A percentile compares a stretch with the other conserved stretches of the same genome.
Evolutionary conservation across 352 stramenopile genomes (phyloP).

Genomic region (Phytophthora cryptogea): DNA sequence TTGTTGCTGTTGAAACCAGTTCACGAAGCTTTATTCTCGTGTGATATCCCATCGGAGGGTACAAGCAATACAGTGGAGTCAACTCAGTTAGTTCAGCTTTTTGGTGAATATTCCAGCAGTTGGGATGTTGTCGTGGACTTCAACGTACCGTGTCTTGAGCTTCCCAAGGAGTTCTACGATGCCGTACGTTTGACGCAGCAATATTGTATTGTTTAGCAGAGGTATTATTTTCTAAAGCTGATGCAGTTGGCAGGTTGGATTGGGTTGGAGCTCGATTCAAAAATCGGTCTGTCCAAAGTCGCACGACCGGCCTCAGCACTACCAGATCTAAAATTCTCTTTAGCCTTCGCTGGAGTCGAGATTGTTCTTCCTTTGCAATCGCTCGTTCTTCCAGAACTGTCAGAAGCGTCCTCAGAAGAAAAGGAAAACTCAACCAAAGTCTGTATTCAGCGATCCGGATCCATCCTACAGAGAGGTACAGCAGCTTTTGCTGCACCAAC

Average conservation of each 20-base stretch:
- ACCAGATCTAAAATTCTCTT: slow-evolving; percentile 50
- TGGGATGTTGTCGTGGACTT: slow-evolving; percentile 70
- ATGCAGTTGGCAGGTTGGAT: slow-evolving; percentile 59
- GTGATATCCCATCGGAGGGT: slow-evolving; percentile 1
- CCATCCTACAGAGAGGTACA: slow-evolving; percentile 60
- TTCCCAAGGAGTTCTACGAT: slow-evolving; percentile 70
- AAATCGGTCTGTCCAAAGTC: slow-evolving; percentile 53
- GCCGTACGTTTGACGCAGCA: slow-evolving; percentile 29
- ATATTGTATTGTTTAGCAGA: too few species aligned
- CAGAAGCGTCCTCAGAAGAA: slow-evolving; percentile 7
- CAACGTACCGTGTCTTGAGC: slow-evolving; percentile 57
- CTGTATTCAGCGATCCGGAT: slow-evolving; percentile 60
- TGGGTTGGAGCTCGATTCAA: slow-evolving; percentile 48
- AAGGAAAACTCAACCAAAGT: slow-evolving; percentile 25
- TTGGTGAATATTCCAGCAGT: slow-evolving; percentile 58
- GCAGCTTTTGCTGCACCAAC: slow-evolving; percentile 48
- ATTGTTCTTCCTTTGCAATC: slow-evolving; percentile 48
- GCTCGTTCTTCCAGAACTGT: slow-evolving; percentile 47
- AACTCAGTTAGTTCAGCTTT: slow-evolving; percentile 27
- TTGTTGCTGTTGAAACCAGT: slow-evolving; percentile 29
- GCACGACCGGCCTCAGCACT: slow-evolving; percentile 17
- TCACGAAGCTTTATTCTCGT: slow-evolving; percentile 45
- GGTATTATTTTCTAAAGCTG: background rate
- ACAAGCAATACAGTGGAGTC: background rate
- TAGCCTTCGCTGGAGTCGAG: slow-evolving; percentile 36